Percentiles rank a stretch among this genome's conserved stretches.
Evolutionary conservation across 2,329 filamentous ascomycete species (phyloP).

Genomic region (Zalaria obscura): DNA sequence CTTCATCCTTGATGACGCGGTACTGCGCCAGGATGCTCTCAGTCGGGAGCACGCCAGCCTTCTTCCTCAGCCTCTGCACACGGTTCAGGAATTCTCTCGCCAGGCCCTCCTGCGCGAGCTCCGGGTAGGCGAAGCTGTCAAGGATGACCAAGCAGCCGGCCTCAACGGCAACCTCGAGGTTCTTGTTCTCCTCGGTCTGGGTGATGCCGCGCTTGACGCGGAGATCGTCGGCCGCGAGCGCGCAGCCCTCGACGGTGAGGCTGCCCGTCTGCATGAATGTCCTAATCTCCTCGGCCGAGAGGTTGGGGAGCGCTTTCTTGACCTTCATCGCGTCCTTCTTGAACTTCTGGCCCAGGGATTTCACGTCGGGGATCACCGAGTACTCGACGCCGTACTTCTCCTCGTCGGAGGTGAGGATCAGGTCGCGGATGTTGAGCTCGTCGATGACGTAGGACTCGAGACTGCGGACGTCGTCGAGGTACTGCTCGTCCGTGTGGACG

Average conservation of each 20-base stretch:
- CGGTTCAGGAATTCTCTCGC: conserved; percentile 87
- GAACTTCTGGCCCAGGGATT: conserved; percentile 87
- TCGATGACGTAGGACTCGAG: conserved; percentile 81
- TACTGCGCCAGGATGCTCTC: conserved; percentile 97
- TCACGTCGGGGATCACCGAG: conserved; percentile 82
- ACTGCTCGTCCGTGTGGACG: conserved; percentile 69
- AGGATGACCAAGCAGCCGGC: conserved; percentile 83
- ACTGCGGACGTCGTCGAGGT: conserved; percentile 74
- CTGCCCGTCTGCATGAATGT: conserved; percentile 58
- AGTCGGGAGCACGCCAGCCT: conserved; percentile 76
- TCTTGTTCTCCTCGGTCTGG: conserved; percentile 54
- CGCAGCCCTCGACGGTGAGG: conserved; percentile 75
- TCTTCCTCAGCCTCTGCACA: conserved; percentile 85
- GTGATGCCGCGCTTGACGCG: conserved; percentile 67
- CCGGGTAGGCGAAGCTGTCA: conserved; percentile 68
- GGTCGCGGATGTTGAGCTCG: conserved; percentile 78
- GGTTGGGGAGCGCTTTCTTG: conserved; percentile 70
- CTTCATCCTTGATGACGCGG: conserved; percentile 46
- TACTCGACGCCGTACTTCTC: conserved; percentile 86
- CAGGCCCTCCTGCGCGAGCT: conserved; percentile 76
- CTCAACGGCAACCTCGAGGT: conserved; percentile 77
- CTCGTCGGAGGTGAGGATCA: conserved; percentile 76
- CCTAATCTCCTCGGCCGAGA: conserved; percentile 72
- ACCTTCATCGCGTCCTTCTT: conserved; percentile 89
- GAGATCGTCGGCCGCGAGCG: conserved; percentile 68